These are phyloP conservation scores for Cryptococcus sp. DNA, from an alignment of 1,284 basidiomycete genomes.

Conservation along the genomic window DNA sequence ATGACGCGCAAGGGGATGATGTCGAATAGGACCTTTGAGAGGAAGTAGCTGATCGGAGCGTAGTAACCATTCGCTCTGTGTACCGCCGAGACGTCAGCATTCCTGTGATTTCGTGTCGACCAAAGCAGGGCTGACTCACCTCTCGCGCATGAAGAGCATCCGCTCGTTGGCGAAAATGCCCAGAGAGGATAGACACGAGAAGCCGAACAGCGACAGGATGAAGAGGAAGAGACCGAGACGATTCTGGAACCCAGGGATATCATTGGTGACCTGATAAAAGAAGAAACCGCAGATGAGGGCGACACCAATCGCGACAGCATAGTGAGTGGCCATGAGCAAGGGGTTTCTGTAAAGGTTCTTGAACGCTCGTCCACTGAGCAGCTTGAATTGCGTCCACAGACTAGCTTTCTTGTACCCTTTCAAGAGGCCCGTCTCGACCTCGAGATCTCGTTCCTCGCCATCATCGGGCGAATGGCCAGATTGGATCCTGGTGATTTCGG, in stretches of 20 bases:
- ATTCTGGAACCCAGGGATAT: slow-evolving; percentile 88
- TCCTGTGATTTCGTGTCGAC: neutral
- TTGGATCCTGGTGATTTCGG: slow-evolving; percentile 64
- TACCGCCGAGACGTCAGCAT: neutral
- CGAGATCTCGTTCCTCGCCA: slow-evolving; percentile 41
- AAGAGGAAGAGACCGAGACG: slow-evolving; percentile 90
- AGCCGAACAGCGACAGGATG: slow-evolving; percentile 89
- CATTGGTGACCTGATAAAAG: slow-evolving; percentile 63
- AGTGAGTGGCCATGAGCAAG: slow-evolving; percentile 86
- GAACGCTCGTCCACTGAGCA: slow-evolving; percentile 93
- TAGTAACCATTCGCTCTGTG: slow-evolving; percentile 93
- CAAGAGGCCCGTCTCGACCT: slow-evolving; percentile 66
- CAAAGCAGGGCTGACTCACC: slow-evolving; percentile 58
- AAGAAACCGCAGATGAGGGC: slow-evolving; percentile 65
- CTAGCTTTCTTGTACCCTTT: slow-evolving; percentile 79
- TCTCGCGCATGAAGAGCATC: slow-evolving; percentile 92
- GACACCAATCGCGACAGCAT: slow-evolving; percentile 76
- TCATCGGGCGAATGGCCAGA: slow-evolving; percentile 46
- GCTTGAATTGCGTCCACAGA: slow-evolving; percentile 85
- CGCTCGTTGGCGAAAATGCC: slow-evolving; percentile 92
- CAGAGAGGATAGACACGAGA: slow-evolving; percentile 89
- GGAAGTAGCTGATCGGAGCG: slow-evolving; percentile 90
- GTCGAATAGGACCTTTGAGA: slow-evolving; percentile 94
- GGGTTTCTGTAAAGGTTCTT: slow-evolving; percentile 97
- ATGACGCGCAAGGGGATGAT: slow-evolving; percentile 90